Evolutionary conservation across 495 filamentous ascomycete species (phyloP).

Genomic region (Glutinoglossum americanum): DNA sequence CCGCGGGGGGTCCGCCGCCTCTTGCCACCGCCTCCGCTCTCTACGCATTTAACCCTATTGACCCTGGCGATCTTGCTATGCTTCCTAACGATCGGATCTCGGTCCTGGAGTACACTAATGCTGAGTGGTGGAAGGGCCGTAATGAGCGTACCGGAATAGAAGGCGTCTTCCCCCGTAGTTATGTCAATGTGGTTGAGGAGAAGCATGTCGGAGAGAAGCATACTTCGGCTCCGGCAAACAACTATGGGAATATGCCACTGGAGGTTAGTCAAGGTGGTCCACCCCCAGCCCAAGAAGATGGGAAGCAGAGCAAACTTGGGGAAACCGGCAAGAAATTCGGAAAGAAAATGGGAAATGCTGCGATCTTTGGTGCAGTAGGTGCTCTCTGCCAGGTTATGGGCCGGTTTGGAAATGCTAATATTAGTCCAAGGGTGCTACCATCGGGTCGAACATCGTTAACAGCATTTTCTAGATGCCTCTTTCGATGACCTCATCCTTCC

Average conservation of each 20-base stretch:
- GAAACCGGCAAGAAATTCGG: conserved; percentile 50
- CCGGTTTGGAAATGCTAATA: conserved; percentile 22
- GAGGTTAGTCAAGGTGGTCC: conserved; percentile 15
- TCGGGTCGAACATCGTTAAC: conserved; percentile 83
- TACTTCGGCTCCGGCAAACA: neutral
- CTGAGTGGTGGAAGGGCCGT: conserved; percentile 87
- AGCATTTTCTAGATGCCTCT: conserved; percentile 47
- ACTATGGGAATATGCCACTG: conserved; percentile 25
- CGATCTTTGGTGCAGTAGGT: conserved; percentile 27
- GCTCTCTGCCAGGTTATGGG: neutral
- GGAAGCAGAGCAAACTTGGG: conserved; percentile 23
- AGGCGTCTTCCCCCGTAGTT: conserved; percentile 79
- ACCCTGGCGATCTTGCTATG: conserved; percentile 59
- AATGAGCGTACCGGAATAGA: conserved; percentile 59
- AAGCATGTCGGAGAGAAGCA: too few species aligned
- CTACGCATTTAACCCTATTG: conserved; percentile 58
- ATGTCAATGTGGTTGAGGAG: conserved; percentile 39
- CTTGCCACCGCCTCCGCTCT: conserved; percentile 57
- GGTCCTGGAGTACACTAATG: conserved; percentile 79
- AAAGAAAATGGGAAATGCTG: conserved; percentile 56
- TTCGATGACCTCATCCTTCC: neutral
- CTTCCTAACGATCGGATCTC: conserved; percentile 53
- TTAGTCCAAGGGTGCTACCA: conserved; percentile 75
- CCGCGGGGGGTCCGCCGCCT: conserved; percentile 24
- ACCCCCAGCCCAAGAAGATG: conserved; percentile 15